Base-by-base conservation (phyloP, 345 rosid species). In the Trapa incisa region DNA sequence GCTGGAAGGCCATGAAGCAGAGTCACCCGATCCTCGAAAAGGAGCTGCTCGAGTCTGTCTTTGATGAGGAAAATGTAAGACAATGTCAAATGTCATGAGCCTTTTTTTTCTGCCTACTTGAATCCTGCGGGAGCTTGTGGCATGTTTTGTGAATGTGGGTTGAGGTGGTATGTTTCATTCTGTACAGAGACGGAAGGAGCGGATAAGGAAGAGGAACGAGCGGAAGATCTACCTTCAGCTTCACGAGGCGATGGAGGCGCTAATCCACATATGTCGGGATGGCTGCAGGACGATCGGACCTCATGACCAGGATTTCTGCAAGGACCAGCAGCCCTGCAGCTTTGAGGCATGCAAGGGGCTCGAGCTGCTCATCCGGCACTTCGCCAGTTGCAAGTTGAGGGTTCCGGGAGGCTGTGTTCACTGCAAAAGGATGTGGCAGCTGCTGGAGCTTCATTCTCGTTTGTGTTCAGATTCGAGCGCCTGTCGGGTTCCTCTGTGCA, bases 351-450 rank as follows among this genome's bases (percentile, higher is more conserved):
- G 98, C 70, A 88, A 87, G 37, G 96, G 97, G 50, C 78, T 93
- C 2, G 98, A 93, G 56, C 74, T 78, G 76, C 80, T 93, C 2
- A 78, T 90, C 38, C 82, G 98, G 0, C 98, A 93, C 76, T 93
- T 93, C 12, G 90, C 94, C 0, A 73, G 85, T 5, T 93, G 98
- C 81, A 82, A 82, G 77, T 68, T 83, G 38, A 81, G 96, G 70
- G 84, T 84, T 36, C 94, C 91, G 0, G 92, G 97, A 0, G 93
- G 89, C n/a, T 93, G 97, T 72, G 71, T 73, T 41, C 94, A 85
- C 48, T 93, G 98, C 85, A 93, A 83, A 80, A 81, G 97, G 75
- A 90, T 90, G 98, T 93, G 98, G 98, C 96, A 90, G 77, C 84
- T 90, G 0, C 67, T 90, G 69, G 92, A 90, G 60, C 79, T 93